Base-by-base conservation (phyloP, 495 filamentous ascomycete genomes). In the Hyaloscypha bicolor region DNA sequence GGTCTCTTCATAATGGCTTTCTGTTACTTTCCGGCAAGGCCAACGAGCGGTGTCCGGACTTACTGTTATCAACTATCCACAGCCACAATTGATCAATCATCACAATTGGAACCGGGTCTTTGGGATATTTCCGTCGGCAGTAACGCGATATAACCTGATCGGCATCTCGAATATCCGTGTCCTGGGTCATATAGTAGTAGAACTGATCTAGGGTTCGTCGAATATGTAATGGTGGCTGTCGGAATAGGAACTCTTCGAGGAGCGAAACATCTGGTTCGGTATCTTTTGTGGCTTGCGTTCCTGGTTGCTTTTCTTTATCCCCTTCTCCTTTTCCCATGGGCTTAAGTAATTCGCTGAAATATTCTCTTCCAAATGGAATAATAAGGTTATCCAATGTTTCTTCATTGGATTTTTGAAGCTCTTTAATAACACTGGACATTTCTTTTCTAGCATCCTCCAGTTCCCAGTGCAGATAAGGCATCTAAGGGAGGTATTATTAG, bases 21-120 rank as follows among this genome's bases (percentile, higher is more conserved):
- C n/a, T n/a, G n/a, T n/a, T n/a, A n/a, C n/a, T n/a, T n/a, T n/a
- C n/a, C n/a, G n/a, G n/a, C n/a, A n/a, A n/a, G n/a, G n/a, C n/a
- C n/a, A n/a, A n/a, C n/a, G n/a, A n/a, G n/a, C n/a, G n/a, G n/a
- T n/a, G n/a, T n/a, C n/a, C n/a, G n/a, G n/a, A n/a, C n/a, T n/a
- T n/a, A n/a, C n/a, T n/a, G n/a, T n/a, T n/a, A n/a, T n/a, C n/a
- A 60, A 30, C n/a, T n/a, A n/a, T n/a, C n/a, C n/a, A n/a, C n/a
- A n/a, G n/a, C n/a, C n/a, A n/a, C n/a, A n/a, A n/a, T 29, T 60
- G 22, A 60, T 60, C 57, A 48, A 48, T 19, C 42, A 48, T 48
- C 42, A 48, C 19, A 9, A 48, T 19, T 19, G 42, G 42, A 9
- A 16, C 22, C 21, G 14, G 12, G 9, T 48, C 42, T 9, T 60